Evolutionary conservation across 257 asterid genomes (phyloP).

Genomic region (Solanum sparsipilum): DNA sequence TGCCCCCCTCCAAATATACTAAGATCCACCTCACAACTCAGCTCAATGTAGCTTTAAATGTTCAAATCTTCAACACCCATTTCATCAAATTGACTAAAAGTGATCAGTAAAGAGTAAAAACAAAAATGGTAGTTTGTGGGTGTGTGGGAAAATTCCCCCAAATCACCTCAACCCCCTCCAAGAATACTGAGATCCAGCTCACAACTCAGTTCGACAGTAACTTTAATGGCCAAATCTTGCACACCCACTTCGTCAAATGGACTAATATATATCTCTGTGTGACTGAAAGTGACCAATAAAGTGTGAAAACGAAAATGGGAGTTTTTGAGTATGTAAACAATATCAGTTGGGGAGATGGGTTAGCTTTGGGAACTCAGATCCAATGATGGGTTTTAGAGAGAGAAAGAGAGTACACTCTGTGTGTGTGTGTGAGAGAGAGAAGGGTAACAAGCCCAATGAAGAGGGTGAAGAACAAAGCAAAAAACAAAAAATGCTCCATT

Average conservation of each 20-base stretch:
- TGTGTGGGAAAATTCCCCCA: background rate
- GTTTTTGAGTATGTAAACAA: background rate
- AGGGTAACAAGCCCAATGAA: background rate
- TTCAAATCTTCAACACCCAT: background rate
- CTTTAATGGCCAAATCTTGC: background rate
- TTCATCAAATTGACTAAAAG: background rate
- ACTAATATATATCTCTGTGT: background rate
- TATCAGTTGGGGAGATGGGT: background rate
- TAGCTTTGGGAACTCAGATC: constrained; percentile 55
- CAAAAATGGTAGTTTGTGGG: background rate
- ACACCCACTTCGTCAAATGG: background rate
- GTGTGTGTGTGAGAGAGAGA: background rate
- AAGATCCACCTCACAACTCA: background rate
- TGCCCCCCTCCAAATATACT: background rate
- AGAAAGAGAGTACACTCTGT: background rate
- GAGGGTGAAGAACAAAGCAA: background rate
- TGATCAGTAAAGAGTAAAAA: background rate
- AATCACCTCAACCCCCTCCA: background rate
- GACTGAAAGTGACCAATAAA: background rate
- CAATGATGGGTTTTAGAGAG: constrained; percentile 22
- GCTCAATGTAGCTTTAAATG: background rate
- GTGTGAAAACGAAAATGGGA: background rate
- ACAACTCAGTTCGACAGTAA: background rate
- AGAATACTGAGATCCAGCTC: background rate
- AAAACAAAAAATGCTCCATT: background rate